These are phyloP conservation scores for Solanum pimpinellifolium DNA, from an alignment of 257 asterid genomes.

Conservation along the genomic window DNA sequence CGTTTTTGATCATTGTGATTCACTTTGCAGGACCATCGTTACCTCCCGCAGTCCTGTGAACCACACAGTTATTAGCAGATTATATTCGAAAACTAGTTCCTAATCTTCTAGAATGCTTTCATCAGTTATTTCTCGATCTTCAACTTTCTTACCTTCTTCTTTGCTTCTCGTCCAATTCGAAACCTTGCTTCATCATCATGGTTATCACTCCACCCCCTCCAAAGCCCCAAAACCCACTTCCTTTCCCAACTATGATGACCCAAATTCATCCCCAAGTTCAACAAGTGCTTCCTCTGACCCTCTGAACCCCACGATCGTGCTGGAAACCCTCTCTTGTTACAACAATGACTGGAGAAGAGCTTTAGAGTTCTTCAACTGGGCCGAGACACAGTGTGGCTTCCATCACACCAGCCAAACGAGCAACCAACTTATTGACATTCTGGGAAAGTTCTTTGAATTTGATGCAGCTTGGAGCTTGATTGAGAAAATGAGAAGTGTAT, in stretches of 20 bases:
- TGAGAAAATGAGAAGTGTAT: conserved; percentile 32
- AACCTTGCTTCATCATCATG: conserved; percentile 4
- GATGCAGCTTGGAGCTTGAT: conserved; percentile 54
- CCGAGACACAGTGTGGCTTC: conserved; percentile 40
- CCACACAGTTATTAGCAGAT: neutral
- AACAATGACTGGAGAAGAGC: conserved; percentile 81
- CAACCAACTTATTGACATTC: conserved; percentile 58
- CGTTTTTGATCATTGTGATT: neutral
- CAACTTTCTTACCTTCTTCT: conserved; percentile 15
- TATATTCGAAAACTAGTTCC: neutral
- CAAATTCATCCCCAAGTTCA: conserved; percentile 2
- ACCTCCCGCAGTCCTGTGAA: neutral
- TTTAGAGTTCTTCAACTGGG: conserved; percentile 85
- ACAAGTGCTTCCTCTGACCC: conserved; percentile 9
- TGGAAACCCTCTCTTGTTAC: conserved; percentile 57
- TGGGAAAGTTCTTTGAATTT: conserved; percentile 82
- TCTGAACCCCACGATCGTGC: conserved; percentile 23
- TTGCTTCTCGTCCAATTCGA: conserved; percentile 19
- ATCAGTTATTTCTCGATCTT: conserved; percentile 18
- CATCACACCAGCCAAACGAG: conserved; percentile 55
- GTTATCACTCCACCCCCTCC: conserved; percentile 3
- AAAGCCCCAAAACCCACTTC: conserved; percentile 4
- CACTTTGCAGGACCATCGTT: neutral
- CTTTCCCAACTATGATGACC: conserved; percentile 2
- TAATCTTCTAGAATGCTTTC: conserved; percentile 23